Evolutionary conservation across 257 asterid species (phyloP).

Genomic region (Striga asiatica): DNA sequence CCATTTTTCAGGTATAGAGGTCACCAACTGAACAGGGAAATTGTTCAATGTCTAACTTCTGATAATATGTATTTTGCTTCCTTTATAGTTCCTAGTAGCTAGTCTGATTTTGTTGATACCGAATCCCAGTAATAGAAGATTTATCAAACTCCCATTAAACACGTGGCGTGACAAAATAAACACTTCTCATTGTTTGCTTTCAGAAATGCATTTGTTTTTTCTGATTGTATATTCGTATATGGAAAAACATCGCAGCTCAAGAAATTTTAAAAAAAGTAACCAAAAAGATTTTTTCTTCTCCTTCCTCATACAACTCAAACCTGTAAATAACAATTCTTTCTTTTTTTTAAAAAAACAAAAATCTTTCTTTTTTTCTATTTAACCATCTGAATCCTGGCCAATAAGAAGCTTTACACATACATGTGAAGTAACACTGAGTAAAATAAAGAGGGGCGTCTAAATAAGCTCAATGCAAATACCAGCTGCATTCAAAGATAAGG

Average conservation of each 20-base stretch:
- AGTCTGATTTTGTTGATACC: not conserved
- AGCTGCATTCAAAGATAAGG: slow-evolving; percentile 1
- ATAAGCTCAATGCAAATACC: slow-evolving; percentile 10
- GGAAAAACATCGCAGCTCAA: not conserved
- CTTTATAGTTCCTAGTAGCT: not conserved
- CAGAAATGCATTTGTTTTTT: not conserved
- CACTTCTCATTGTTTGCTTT: not conserved
- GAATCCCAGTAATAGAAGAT: not conserved
- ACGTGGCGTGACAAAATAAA: not conserved
- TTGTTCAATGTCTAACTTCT: not conserved
- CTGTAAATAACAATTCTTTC: not conserved
- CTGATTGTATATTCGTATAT: not conserved
- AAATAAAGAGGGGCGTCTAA: not conserved
- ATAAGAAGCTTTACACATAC: not conserved
- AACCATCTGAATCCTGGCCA: not conserved
- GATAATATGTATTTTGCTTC: not conserved
- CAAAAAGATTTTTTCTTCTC: not conserved
- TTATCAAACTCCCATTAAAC: not conserved
- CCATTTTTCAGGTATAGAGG: not conserved
- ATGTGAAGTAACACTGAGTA: not conserved
- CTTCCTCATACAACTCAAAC: slow-evolving; percentile 1
- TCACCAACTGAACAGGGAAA: not conserved
- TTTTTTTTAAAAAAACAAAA: not conserved
- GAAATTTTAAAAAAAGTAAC: not conserved
- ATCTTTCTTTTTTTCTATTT: not conserved